Evolutionary conservation across 352 stramenopile genomes (phyloP), one percentile per base, ranked within the genome.

Genomic region (Phytopythium oedochilum): DNA sequence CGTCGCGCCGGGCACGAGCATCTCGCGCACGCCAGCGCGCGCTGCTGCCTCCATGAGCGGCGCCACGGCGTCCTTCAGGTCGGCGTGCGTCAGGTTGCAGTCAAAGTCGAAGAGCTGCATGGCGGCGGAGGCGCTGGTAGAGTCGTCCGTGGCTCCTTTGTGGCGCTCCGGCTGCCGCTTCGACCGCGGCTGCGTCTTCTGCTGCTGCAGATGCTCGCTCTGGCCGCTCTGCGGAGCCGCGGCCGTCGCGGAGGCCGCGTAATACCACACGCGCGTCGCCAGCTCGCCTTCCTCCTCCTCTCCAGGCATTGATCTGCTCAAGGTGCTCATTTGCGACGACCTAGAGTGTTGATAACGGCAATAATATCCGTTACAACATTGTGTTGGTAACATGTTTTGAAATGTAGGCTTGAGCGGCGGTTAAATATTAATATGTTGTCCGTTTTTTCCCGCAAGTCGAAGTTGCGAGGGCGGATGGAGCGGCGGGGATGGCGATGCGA

Each of bases 71-170:
- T 44, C 46, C 2, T 49, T 44, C 6, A 93, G 72, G 48, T 91
- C 78, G 20, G 73, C 68, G 48, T 93, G 83, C 44, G 81, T 93
- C 31, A 93, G 61, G 40, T 93, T 93, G 67, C 78, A 89, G 56
- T 93, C 81, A 57, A 93, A 86, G 63, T 93, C 83, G 51, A 93
- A 90, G 14, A 90, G 32, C 8, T 10, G 10, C 46, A 49, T 57
- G 40, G 10, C 31, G 25, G 4, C 57, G 52, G 49, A 0, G 50
- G 25, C 25, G 46, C 26, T 3, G 51, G 5, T 7, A 7, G 5
- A 5, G n/a, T 9, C 22, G 10, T 10, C 39, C 9, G 23, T 28
- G 1, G 17, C 39, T 4, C 39, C 39, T n/a, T 20, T 45, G n/a
- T 3, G 14, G 14, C 20, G 26, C 20, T n/a, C 39, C 38, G 66